Conservation (phyloP, 352 stramenopile genomes). For the Poterioochromonas sp. region DNA sequence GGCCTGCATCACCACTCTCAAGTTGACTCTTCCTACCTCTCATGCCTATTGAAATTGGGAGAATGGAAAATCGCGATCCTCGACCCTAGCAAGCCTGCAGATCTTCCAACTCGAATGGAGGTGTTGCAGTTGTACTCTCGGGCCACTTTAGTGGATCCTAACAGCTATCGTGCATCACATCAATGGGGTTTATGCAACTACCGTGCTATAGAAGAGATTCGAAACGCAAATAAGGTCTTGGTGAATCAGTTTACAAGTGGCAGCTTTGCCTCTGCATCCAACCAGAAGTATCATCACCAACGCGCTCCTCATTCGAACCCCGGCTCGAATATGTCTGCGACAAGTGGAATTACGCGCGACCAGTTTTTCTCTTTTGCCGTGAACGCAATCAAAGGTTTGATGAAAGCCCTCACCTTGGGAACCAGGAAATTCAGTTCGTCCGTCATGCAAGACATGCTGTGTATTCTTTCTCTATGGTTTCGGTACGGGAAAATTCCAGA, state of each 20-base stretch:
- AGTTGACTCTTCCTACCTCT: not conserved
- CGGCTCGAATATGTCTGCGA: not conserved
- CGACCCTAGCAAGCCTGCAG: conserved; percentile 61
- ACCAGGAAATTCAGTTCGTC: not conserved
- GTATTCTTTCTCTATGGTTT: conserved; percentile 95
- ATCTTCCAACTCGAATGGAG: conserved; percentile 54
- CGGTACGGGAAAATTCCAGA: conserved; percentile 73
- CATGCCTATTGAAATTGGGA: conserved; percentile 45
- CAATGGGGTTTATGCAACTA: conserved; percentile 91
- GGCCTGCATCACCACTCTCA: not conserved
- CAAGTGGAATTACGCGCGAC: not conserved
- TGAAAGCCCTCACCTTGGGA: not conserved
- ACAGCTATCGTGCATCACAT: conserved; percentile 62
- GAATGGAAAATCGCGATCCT: conserved; percentile 62
- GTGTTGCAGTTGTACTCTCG: conserved; percentile 77
- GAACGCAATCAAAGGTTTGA: conserved; percentile 1
- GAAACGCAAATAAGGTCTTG: not conserved
- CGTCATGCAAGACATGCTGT: conserved; percentile 86
- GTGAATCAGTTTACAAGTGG: not conserved
- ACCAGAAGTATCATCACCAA: not conserved
- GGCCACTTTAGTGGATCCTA: not conserved
- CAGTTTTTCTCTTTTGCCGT: not conserved
- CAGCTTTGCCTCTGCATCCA: too few species aligned
- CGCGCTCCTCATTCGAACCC: not conserved
- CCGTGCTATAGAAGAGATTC: not conserved